phyloP scores from a whole-genome alignment of 1,139 yeast genomes.

The Sugiyamaella neomexicana region DNA sequence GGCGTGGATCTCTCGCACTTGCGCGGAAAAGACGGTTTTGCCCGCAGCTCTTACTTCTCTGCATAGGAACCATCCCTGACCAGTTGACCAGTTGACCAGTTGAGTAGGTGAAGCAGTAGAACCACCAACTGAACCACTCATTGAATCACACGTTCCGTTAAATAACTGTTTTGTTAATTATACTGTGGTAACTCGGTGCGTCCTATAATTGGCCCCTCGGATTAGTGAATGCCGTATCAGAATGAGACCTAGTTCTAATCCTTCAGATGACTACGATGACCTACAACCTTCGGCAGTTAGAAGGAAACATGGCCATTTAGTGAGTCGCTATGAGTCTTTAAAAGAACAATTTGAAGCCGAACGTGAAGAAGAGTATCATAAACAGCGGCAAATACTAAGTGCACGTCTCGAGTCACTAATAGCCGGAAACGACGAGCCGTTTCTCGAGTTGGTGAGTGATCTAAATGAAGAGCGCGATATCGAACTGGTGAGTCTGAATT shows the following conservation, averaged over 20 bases:
- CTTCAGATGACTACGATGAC: conserved; percentile 13
- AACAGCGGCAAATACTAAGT: conserved; percentile 19
- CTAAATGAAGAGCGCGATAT: conserved; percentile 78
- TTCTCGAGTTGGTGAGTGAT: conserved; percentile 53
- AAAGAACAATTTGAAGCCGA: conserved; percentile 21
- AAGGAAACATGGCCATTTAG: conserved; percentile 3
- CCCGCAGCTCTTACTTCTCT: too few species aligned
- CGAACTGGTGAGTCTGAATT: conserved; percentile 69
- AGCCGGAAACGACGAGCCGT: conserved; percentile 69
- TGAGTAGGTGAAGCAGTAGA: too few species aligned
- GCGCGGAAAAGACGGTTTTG: too few species aligned
- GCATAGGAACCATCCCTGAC: too few species aligned
- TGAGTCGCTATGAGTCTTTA: conserved; percentile 17
- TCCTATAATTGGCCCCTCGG: too few species aligned
- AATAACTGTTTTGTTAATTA: too few species aligned
- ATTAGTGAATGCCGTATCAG: not conserved
- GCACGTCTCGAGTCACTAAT: conserved; percentile 52
- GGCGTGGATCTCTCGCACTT: too few species aligned
- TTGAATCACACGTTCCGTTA: too few species aligned
- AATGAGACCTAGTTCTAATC: conserved; percentile 10
- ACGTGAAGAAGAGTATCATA: conserved; percentile 22
- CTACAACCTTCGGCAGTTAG: conserved; percentile 4
- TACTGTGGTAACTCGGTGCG: too few species aligned
- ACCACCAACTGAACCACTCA: too few species aligned
- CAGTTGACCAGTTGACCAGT: too few species aligned